Evolutionary conservation across 2,329 filamentous ascomycete species (phyloP).

Genomic region (Davidsoniella australis): DNA sequence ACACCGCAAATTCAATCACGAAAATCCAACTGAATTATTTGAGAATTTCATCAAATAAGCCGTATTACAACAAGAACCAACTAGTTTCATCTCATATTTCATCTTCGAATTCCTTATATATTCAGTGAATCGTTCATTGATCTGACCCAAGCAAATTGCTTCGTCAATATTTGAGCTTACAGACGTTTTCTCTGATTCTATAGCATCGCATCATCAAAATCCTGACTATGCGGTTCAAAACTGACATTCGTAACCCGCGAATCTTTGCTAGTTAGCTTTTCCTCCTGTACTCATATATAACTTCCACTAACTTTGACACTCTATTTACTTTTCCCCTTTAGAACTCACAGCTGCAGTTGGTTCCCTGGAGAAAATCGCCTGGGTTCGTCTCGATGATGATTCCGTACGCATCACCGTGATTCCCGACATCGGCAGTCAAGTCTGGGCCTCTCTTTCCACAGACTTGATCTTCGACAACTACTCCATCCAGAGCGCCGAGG

Average conservation of each 20-base stretch:
- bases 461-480: conserved; percentile 81
- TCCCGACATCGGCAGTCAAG: conserved; percentile 83
- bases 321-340: conserved; percentile 17
- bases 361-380: conserved; percentile 65
- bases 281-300: not conserved
- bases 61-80: too few relatives aligned
- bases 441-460: conserved; percentile 63
- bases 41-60: too few relatives aligned
- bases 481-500: conserved; percentile 67
- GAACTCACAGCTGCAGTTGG: conserved; percentile 48
- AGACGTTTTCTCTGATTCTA: too few relatives aligned
- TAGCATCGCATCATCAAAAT: not conserved
- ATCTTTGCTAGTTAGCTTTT: conserved; percentile 41
- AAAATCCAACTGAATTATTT: too few relatives aligned
- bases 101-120: too few relatives aligned
- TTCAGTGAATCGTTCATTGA: too few relatives aligned
- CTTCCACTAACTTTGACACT: conserved; percentile 1
- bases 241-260: conserved; percentile 47
- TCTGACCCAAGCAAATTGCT: too few relatives aligned
- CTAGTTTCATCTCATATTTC: too few relatives aligned
- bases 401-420: conserved; percentile 89
- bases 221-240: conserved; percentile 45
- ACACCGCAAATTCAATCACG: too few relatives aligned
- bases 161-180: too few relatives aligned
- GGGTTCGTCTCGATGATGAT: conserved; percentile 77